Conservation (phyloP, 2,329 filamentous ascomycete genomes). For the Dothistroma septosporum region DNA sequence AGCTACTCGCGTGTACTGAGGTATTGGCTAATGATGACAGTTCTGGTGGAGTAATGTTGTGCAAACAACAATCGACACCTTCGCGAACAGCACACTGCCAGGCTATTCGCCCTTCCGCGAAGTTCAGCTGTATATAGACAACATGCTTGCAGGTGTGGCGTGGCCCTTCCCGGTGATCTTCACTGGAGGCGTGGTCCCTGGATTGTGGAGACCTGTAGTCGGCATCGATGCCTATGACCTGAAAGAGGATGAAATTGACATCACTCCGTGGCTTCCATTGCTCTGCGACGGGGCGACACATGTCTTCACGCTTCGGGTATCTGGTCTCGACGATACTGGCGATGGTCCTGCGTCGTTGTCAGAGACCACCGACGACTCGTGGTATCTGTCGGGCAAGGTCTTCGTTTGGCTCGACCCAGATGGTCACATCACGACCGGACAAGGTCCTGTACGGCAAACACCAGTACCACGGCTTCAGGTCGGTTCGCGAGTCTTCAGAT, state of each 20-base stretch:
- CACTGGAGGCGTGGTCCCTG: conserved; percentile 73
- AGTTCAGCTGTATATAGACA: conserved; percentile 72
- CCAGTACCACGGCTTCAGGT: conserved; percentile 49
- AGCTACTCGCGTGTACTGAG: not conserved
- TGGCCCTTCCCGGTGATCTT: conserved; percentile 84
- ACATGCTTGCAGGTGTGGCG: conserved; percentile 64
- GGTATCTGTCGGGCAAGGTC: conserved; percentile 74
- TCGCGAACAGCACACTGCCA: conserved; percentile 55
- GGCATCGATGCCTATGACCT: conserved; percentile 77
- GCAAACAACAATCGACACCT: conserved; percentile 56
- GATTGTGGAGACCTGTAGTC: conserved; percentile 72
- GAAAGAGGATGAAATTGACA: conserved; percentile 74
- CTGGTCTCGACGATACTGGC: conserved; percentile 59
- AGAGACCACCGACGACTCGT: conserved; percentile 59
- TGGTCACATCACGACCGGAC: conserved; percentile 50
- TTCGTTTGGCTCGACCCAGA: conserved; percentile 67
- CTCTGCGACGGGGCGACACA: conserved; percentile 64
- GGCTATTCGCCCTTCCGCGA: conserved; percentile 74
- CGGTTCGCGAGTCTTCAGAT: conserved; percentile 47
- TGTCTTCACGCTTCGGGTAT: conserved; percentile 63
- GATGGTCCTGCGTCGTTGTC: conserved; percentile 48
- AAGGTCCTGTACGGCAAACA: conserved; percentile 36
- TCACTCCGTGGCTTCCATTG: conserved; percentile 69
- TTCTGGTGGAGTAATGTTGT: conserved; percentile 83
- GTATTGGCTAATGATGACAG: conserved; percentile 10